Evolutionary conservation across 495 filamentous ascomycete genomes (phyloP), one percentile per base, ranked within the genome.

Genomic region (Penicillium silybi): DNA sequence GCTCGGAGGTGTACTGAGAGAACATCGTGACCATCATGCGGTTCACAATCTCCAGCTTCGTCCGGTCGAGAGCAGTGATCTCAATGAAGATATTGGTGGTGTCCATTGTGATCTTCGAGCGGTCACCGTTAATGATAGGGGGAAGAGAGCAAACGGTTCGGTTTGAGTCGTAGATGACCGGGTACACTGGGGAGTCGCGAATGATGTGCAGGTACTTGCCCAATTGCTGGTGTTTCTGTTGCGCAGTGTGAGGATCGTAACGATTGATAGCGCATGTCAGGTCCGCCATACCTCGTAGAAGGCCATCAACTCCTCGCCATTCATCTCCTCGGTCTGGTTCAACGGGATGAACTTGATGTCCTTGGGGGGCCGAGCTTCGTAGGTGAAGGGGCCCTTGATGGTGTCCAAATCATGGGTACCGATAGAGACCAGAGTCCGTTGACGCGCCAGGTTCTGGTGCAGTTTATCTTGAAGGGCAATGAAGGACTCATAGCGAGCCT

Each of bases 21-120:
- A 99, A 99, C 93, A 97, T 97, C 53, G 92, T 80, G 37, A 96
- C 90, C 67, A 99, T 85, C 58, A 96, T 92, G 57, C 90, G 89
- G 76, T 86, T 90, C 44, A 97, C 92, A 61, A 97, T 89, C 59
- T 97, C 92, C 15, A 96, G 81, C 74, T 99, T 99, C 7, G 93
- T 99, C 68, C 86, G 84, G 72, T 99, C 93, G 18, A 90, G 88
- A n/a, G 90, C 93, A 18, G 93, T 99, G 58, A 95, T 88, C 65
- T 99, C 93, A 66, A 99, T 92, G 74, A 97, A 90, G 63, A 97
- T 79, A 68, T 97, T 97, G 58, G 76, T 88, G 42, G 91, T 97
- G 60, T 90, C 74, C 35, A 96, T 73, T 1, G 80, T 89, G 64
- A 99, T 97, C 75, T 97, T 99, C 48, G 91, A 96, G 71, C 89